phyloP scores from a whole-genome alignment of 768 basidiomycete species.

The Psilocybe subaeruginosa region DNA sequence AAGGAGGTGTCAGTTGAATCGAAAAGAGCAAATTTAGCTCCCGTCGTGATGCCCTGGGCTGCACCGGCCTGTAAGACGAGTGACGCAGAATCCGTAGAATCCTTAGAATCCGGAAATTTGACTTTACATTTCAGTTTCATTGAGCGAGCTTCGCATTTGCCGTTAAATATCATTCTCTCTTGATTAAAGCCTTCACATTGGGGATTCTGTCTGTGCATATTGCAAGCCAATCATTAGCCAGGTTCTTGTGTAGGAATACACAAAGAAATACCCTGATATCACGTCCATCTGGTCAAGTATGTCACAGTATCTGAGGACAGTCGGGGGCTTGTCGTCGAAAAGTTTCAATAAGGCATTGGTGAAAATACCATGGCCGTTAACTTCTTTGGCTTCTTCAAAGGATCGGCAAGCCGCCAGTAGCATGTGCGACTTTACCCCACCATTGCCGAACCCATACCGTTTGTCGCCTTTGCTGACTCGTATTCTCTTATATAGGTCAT shows the following conservation, averaged over 20 bases:
- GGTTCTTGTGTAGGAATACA: not conserved
- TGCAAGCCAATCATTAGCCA: too few relatives aligned
- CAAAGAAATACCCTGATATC: not conserved
- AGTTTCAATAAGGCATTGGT: constrained; percentile 10
- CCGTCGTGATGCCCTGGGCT: constrained; percentile 4
- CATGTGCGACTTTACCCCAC: constrained; percentile 10
- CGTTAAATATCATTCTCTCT: constrained; percentile 8
- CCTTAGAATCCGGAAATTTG: not conserved
- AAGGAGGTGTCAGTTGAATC: not conserved
- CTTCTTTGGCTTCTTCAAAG: constrained; percentile 5
- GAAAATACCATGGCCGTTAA: constrained; percentile 5
- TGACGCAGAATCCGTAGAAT: not conserved
- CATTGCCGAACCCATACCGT: not conserved
- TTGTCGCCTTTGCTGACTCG: not conserved
- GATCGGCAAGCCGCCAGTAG: constrained; percentile 15
- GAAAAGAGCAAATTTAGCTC: not conserved
- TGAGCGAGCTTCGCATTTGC: not conserved
- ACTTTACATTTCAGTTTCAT: too few relatives aligned
- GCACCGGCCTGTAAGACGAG: not conserved
- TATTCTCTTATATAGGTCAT: too few relatives aligned
- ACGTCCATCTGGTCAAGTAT: constrained; percentile 2
- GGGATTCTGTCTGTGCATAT: constrained; percentile 13
- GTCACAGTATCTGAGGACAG: constrained; percentile 9
- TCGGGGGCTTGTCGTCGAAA: not conserved
- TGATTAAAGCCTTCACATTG: constrained; percentile 15